Base-by-base conservation (phyloP, 208 protist genomes). In the Paratrypanosoma confusum region DNA sequence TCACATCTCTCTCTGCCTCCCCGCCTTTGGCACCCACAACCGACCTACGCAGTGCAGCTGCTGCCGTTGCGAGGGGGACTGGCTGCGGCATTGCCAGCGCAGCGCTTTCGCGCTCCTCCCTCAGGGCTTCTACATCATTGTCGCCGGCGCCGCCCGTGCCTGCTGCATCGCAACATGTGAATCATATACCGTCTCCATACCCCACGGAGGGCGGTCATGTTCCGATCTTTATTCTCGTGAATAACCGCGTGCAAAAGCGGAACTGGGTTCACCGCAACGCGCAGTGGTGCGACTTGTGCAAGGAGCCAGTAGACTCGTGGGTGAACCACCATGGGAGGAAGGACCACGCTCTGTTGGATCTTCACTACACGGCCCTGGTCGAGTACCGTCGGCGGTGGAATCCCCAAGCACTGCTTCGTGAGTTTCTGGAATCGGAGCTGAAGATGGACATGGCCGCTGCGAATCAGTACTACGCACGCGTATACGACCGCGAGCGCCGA, bases 231-330 rank as follows among this genome's bases (percentile, higher is more conserved):
- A 79, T 71, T 23, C 77, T 90, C 46, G 60, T 77, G 25, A 70
- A 88, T 45, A 81, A 81, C 1, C 59, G 71, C 38, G 65, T 93
- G 3, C 72, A 89, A 45, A 87, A 87, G 48, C 79, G 86, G 16
- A 75, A 84, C 50, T 94, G 86, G 82, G 66, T 77, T 1, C 77
- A 74, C 50, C 64, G 74, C 21, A 90, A 82, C 39, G 64, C 79
- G 16, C 49, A 81, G 53, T 94, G 86, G 86, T 94, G 86, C 43
- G 74, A 87, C 41, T 59, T 94, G 24, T 94, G 86, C 80, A 81
- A 77, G 46, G 81, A 94, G 57, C 86, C 86, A 4, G 63, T 90
- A 8, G 68, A 59, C 21, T 44, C 82, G 13, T 94, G 86, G 86
- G 57, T 86, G 38, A 85, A 91, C 50, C 86, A 94, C 54, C 62